Percentiles rank a stretch among this genome's conserved stretches.
These are phyloP conservation scores for Colletotrichum agaves DNA, from an alignment of 2,329 filamentous ascomycete species.

Conservation along the genomic window DNA sequence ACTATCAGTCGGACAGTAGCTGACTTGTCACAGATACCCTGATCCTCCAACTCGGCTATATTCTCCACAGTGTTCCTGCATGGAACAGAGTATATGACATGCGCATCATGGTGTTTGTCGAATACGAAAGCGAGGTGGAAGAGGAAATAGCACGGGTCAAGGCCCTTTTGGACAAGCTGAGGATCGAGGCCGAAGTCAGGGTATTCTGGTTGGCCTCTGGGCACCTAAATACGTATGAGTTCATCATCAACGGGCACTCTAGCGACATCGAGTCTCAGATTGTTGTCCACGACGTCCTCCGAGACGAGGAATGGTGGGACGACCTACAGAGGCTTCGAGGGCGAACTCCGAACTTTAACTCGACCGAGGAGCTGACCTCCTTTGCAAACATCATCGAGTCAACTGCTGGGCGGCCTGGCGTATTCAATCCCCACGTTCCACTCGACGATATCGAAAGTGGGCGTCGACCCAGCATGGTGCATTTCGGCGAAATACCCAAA, in stretches of 20 bases:
- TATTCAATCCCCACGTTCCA: conserved; percentile 55
- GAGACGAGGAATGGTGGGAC: conserved; percentile 85
- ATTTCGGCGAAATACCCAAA: conserved; percentile 70
- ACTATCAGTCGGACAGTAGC: not conserved
- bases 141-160: conserved; percentile 80
- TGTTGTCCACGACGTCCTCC: conserved; percentile 73
- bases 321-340: conserved; percentile 71
- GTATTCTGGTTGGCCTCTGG: conserved; percentile 87
- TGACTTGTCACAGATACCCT: conserved; percentile 65
- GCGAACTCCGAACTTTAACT: conserved; percentile 49
- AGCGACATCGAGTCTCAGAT: conserved; percentile 57
- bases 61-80: conserved; percentile 81
- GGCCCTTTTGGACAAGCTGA: conserved; percentile 79
- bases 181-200: conserved; percentile 81
- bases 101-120: conserved; percentile 87
- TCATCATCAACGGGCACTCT: conserved; percentile 77
- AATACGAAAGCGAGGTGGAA: conserved; percentile 85
- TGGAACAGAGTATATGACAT: conserved; percentile 81
- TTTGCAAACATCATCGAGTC: conserved; percentile 57
- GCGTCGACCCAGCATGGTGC: conserved; percentile 62
- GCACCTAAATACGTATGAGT: conserved; percentile 76
- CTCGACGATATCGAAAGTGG: conserved; percentile 41
- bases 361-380: conserved; percentile 56
- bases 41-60: conserved; percentile 88
- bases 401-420: conserved; percentile 53